Conservation (phyloP, 768 basidiomycete genomes). For the Heimioporus sp. region DNA sequence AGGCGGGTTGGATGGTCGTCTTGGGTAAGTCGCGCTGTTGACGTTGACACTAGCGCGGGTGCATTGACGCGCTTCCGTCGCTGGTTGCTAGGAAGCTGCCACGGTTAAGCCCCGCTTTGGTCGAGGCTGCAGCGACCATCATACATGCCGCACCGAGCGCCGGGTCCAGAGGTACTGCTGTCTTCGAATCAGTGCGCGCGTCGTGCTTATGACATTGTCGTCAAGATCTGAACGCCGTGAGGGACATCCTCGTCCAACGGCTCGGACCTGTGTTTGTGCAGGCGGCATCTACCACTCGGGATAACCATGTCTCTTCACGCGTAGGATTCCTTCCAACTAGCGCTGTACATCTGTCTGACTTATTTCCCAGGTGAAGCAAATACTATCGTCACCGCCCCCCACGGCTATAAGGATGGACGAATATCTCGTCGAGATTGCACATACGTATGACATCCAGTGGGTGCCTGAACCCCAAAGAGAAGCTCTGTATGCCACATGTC, state of each 20-base stretch:
- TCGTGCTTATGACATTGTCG: background rate
- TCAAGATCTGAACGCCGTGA: conserved; percentile 56
- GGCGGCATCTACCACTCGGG: conserved; percentile 48
- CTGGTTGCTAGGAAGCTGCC: conserved; percentile 27
- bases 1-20: conserved; percentile 21
- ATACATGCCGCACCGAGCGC: conserved; percentile 58
- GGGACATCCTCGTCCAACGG: conserved; percentile 52
- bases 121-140: conserved; percentile 70
- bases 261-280: conserved; percentile 57
- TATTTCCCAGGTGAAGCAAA: conserved; percentile 44
- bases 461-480: conserved; percentile 56
- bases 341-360: too few species aligned
- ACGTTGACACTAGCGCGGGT: background rate
- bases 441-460: conserved; percentile 57
- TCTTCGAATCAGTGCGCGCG: background rate
- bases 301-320: conserved; percentile 53
- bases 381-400: conserved; percentile 51
- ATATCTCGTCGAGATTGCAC: conserved; percentile 54
- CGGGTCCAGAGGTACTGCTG: conserved; percentile 60
- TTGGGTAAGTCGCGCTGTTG: conserved; percentile 28
- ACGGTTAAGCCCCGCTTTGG: conserved; percentile 44
- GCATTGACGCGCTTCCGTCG: too few species aligned
- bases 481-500: conserved; percentile 49
- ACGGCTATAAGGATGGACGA: conserved; percentile 55
- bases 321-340: conserved; percentile 26